These are phyloP conservation scores for Pseudopediastrum boryanum DNA, from an alignment of 139 green algal genomes.

Conservation along the genomic window DNA sequence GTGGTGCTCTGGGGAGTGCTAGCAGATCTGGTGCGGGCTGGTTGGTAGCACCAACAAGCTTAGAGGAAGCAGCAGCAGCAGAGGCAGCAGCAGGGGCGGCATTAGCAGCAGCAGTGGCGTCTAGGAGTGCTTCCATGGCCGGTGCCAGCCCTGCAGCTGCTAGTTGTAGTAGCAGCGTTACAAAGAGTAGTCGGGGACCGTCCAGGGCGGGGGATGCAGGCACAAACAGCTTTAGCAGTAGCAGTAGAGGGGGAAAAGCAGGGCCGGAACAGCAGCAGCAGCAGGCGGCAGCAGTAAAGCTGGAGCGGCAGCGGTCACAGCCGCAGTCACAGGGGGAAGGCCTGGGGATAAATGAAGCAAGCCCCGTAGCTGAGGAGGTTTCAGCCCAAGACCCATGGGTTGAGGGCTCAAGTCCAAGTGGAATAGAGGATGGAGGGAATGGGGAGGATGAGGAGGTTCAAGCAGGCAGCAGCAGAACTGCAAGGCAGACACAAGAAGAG, in stretches of 20 bases:
- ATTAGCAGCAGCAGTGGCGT: constrained; percentile 16
- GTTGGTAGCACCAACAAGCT: not conserved
- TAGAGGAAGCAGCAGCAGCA: not conserved
- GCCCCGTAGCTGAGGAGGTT: no score
- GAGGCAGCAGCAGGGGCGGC: not conserved
- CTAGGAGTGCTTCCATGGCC: not conserved
- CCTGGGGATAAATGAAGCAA: not conserved
- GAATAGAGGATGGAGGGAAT: no score
- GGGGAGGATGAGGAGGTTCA: no score
- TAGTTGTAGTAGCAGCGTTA: not conserved
- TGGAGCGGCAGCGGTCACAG: constrained; percentile 19
- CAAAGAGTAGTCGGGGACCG: not conserved
- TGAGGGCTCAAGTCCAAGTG: no score
- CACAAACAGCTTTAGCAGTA: not conserved
- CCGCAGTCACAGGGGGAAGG: not conserved
- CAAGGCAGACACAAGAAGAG: no score
- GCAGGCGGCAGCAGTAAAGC: not conserved
- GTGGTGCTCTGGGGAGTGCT: no score
- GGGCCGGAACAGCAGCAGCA: not conserved
- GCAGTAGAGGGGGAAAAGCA: not conserved
- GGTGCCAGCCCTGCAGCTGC: constrained; percentile 20
- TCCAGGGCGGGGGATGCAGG: no score
- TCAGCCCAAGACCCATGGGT: no score
- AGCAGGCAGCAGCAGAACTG: no score
- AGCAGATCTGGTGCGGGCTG: no score